Evolutionary conservation across 2,329 filamentous ascomycete genomes (phyloP).

Genomic region (Plenodomus lindquistii): DNA sequence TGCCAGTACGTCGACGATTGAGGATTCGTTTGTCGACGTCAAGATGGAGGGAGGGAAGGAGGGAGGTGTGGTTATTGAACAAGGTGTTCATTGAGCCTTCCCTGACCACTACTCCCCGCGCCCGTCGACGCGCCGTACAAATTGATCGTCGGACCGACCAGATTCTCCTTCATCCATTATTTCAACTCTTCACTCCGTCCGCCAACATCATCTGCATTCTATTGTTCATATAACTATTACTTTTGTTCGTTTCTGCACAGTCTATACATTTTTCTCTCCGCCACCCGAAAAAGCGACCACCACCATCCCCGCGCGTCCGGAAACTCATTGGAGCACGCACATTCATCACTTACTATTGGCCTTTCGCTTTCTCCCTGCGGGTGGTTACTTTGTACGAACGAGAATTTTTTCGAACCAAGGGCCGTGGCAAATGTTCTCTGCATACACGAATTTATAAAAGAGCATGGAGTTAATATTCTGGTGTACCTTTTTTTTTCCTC

Average conservation of each 20-base stretch:
- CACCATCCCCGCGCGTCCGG: too few relatives aligned
- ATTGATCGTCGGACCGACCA: background rate
- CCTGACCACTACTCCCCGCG: conserved; percentile 4
- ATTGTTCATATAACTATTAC: conserved; percentile 32
- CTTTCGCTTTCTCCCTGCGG: too few relatives aligned
- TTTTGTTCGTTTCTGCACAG: background rate
- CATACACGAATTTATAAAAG: too few relatives aligned
- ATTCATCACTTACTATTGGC: background rate
- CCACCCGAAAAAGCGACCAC: background rate
- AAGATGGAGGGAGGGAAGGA: conserved; percentile 2
- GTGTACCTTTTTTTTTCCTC: too few relatives aligned
- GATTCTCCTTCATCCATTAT: conserved; percentile 3
- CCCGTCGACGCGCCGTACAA: background rate
- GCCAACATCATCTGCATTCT: conserved; percentile 20
- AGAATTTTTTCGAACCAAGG: too few relatives aligned
- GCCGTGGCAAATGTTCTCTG: too few relatives aligned
- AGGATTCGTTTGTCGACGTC: conserved; percentile 43
- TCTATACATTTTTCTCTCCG: background rate
- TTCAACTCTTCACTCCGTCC: conserved; percentile 8
- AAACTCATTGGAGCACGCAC: too few relatives aligned
- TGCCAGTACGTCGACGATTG: conserved; percentile 61
- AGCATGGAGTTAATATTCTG: too few relatives aligned
- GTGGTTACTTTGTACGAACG: too few relatives aligned
- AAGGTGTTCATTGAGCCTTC: conserved; percentile 10
- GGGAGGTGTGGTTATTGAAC: conserved; percentile 22